Base-by-base conservation (phyloP, 352 stramenopile genomes). In the Globisporangium spiculum region DNA sequence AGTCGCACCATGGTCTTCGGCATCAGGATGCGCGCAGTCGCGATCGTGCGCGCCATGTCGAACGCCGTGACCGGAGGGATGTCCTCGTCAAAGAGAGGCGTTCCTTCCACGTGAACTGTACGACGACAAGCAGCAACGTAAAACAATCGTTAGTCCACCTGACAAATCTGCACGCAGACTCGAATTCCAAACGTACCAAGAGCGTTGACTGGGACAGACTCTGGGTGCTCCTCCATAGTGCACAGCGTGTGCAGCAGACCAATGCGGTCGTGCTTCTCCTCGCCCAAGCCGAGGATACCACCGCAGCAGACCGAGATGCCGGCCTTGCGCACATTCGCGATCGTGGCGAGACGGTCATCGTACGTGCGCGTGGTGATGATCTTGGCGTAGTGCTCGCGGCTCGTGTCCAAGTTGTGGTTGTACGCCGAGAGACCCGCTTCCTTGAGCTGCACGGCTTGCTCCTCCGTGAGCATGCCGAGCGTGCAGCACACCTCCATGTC, bases 351-450 rank as follows among this genome's bases (percentile, higher is more conserved):
- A 61, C 97, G 94, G 81, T 99, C 97, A 70, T 99, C 93, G 80
- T 99, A 99, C 64, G 93, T 97, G 53, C 96, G 88, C 59, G 96
- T 98, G 44, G 91, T 97, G 68, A 99, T 98, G 48, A 99, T 92
- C 69, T 98, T 99, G 52, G 96, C 91, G 76, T 99, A 99, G 83
- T 98, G 96, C 70, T 99, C 97, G 20, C 92, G 95, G 78, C 91
- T 98, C 6, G 97, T 99, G 79, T 99, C 97, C 50, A 99, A 77
- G 81, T 99, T 99, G 86, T 99, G 97, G 89, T 99, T 99, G 86
- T 99, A 99, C 12, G 96, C 96, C 22, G 96, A 97, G 16, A 99
- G 86, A 1, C 97, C 97, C n/a, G 97, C 97, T 66, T 98, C 94
- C 80, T 99, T 99, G 69, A 99, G 88, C 80, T 98, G 94, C 68